Percentiles rank a stretch among this genome's conserved stretches.
phyloP scores from a whole-genome alignment of 129 eudicot genomes.

The Escallonia herrerae region DNA sequence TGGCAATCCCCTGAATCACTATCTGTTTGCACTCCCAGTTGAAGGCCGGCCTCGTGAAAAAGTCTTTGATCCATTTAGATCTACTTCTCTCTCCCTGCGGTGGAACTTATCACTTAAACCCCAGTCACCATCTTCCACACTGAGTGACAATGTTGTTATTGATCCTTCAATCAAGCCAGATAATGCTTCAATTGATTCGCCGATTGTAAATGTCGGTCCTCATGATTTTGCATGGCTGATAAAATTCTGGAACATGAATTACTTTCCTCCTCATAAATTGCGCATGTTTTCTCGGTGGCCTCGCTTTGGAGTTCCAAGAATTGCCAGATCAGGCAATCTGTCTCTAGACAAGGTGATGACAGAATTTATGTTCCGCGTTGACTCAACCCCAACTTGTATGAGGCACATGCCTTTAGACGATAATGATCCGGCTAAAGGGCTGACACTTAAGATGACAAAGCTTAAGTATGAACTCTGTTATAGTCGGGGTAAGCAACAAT shows the following conservation, averaged over 20 bases:
- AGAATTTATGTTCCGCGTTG: conserved; percentile 91
- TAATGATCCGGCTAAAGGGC: conserved; percentile 94
- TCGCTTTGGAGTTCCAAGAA: conserved; percentile 86
- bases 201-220: conserved; percentile 70
- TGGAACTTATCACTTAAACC: conserved; percentile 87
- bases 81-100: conserved; percentile 78
- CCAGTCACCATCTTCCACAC: conserved; percentile 29
- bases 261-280: conserved; percentile 80
- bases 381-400: conserved; percentile 73
- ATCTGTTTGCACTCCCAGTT: conserved; percentile 77
- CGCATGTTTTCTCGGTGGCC: conserved; percentile 95
- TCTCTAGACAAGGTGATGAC: conserved; percentile 94
- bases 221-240: conserved; percentile 94
- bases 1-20: conserved; percentile 84
- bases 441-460: conserved; percentile 77
- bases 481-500: conserved; percentile 88
- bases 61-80: conserved; percentile 84
- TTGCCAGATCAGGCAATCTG: conserved; percentile 91
- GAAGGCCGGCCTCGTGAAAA: conserved; percentile 75
- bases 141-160: conserved; percentile 20
- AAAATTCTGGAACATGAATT: conserved; percentile 83
- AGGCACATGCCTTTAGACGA: conserved; percentile 83
- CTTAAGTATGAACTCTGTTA: conserved; percentile 67
- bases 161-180: conserved; percentile 29
- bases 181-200: conserved; percentile 36